Conservation (phyloP, 1,139 yeast species). For the Geotrichum phurueaensis region DNA sequence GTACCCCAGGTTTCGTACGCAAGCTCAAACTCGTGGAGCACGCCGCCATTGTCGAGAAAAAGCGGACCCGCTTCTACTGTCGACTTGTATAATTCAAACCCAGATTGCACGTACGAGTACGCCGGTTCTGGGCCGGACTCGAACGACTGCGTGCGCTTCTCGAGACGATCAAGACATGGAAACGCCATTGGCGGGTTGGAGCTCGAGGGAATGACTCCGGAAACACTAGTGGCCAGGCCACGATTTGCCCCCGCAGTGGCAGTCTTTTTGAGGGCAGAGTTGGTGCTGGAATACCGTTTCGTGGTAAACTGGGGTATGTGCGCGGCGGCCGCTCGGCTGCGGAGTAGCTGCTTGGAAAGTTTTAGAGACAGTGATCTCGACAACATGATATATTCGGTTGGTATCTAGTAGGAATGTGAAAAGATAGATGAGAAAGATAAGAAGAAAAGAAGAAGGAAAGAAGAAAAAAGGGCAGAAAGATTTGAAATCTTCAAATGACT, state of each 20-base stretch:
- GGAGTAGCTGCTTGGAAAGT: not conserved
- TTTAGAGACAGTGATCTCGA: not conserved
- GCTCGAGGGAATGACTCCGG: slow-evolving; percentile 6
- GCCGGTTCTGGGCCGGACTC: slow-evolving; percentile 83
- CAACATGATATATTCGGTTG: not conserved
- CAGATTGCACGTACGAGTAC: slow-evolving; percentile 63
- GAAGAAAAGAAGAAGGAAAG: not conserved
- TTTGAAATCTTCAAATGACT: not conserved
- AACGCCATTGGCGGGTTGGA: slow-evolving; percentile 66
- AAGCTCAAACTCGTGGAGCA: slow-evolving; percentile 62
- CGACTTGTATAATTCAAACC: slow-evolving; percentile 56
- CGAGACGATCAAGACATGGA: slow-evolving; percentile 80
- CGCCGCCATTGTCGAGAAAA: slow-evolving; percentile 76
- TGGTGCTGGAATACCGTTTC: not conserved
- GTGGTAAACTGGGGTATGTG: not conserved
- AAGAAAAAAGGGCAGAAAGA: not conserved
- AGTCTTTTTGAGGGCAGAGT: not conserved
- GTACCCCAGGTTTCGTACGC: slow-evolving; percentile 93
- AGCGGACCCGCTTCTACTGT: slow-evolving; percentile 43
- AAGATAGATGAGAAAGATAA: not conserved
- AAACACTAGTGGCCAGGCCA: slow-evolving; percentile 8
- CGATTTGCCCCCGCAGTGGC: not conserved
- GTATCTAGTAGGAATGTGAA: not conserved
- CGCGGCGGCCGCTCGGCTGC: not conserved
- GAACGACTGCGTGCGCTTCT: slow-evolving; percentile 47